Base-by-base conservation (phyloP, 192 early-diverging fungal species). In the Backusella westeae region DNA sequence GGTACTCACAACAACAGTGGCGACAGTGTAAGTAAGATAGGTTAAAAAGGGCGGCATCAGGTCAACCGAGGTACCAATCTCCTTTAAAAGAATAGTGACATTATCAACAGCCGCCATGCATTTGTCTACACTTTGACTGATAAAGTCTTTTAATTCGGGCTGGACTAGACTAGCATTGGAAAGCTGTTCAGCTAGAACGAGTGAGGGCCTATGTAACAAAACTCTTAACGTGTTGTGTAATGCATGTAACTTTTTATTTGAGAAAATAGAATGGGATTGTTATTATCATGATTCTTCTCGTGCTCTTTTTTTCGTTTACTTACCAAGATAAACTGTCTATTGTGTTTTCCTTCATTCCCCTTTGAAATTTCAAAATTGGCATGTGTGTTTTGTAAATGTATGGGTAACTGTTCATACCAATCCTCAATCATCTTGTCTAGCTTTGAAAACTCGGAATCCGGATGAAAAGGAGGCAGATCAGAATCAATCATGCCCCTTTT, bases 1-100 rank as follows among this genome's bases (percentile, higher is more conserved):
- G 15, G 85, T 80, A 19, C 81, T 86, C 29, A 89, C 81, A 72
- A 84, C 85, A 67, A 89, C 86, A 32, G 88, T 86, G 12, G 86
- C 85, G 2, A 83, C 83, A 0, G 84, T 87, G 42, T 85, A 89
- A 4, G 85, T 76, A 15, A 84, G 80, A 46, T 89, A 89, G 1
- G 84, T 65, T 34, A 84, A 77, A 63, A 85, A 89, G 2, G 86
- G 81, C 6, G 84, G 84, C 63, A 85, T 81, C 19, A 80, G 49
- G 26, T 78, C 68, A 3, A 75, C 59, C 6, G 76, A 63, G 9
- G 72, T 39, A 29, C 77, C 56, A 32, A 87, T 74, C 63, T 75
- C 83, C 19, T 81, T 73, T 8, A 86, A 73, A 1, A 87, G 76
- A 23, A 80, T 71, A 9, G 85, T 83, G 8, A 85, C 81, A 42